Conservation (phyloP, 1,139 yeast species). For the Geotrichum europaeum region DNA sequence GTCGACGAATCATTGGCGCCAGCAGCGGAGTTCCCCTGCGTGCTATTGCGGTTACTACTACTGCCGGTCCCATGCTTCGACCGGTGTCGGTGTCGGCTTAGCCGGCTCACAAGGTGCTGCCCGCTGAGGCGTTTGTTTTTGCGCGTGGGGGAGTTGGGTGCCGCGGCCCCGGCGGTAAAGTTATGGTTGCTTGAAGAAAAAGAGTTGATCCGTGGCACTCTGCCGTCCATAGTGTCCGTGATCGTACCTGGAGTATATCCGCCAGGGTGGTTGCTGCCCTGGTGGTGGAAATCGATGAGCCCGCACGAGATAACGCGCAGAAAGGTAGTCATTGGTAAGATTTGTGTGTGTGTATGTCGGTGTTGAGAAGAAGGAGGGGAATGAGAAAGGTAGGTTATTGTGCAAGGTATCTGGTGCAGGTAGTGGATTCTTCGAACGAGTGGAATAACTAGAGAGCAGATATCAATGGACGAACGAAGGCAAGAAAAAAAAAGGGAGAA, state of each 20-base stretch:
- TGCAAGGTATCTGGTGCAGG: no score
- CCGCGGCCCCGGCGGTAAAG: background rate
- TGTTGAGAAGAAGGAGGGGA: background rate
- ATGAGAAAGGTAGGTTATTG: no score
- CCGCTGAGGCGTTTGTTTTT: background rate
- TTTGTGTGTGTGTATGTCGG: background rate
- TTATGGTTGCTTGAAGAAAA: background rate
- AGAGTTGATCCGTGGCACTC: background rate
- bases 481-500: background rate
- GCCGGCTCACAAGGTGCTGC: background rate
- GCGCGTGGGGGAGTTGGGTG: background rate
- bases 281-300: background rate
- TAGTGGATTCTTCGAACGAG: no score
- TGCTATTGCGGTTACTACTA: background rate
- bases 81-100: conserved; percentile 3
- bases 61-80: background rate
- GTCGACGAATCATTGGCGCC: background rate
- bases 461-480: background rate
- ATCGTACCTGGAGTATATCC: background rate
- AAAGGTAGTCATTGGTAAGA: conserved; percentile 1
- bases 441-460: background rate
- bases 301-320: conserved; percentile 6
- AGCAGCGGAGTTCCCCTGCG: no score
- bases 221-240: background rate
- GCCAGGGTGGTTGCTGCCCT: background rate